These are phyloP conservation scores for Paraconiothyrium sp. DNA, from an alignment of 2,329 filamentous ascomycete genomes.

Conservation along the genomic window DNA sequence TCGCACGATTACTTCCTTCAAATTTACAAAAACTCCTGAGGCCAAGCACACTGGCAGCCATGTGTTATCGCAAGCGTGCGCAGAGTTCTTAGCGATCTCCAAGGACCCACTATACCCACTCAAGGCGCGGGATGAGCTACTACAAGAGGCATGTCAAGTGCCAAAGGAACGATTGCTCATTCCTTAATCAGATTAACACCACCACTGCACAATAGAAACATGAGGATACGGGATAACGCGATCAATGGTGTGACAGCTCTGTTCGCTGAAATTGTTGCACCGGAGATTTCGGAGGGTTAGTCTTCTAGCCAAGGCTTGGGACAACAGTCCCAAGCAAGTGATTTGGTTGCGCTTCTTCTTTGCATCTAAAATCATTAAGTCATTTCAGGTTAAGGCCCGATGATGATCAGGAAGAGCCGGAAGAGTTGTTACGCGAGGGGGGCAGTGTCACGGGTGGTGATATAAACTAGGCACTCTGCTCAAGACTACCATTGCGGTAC, in stretches of 20 bases:
- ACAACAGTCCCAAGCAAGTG: neutral
- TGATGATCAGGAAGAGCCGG: neutral
- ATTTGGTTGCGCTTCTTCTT: neutral
- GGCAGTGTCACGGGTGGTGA: neutral
- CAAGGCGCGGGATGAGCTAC: neutral
- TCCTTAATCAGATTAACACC: neutral
- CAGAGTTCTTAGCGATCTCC: neutral
- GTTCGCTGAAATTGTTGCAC: neutral
- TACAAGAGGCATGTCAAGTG: neutral
- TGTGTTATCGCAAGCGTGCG: neutral
- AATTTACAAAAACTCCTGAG: too few species aligned
- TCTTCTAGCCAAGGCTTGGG: neutral
- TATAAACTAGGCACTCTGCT: neutral
- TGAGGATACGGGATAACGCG: neutral
- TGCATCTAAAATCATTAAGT: neutral
- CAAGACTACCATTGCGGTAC: neutral
- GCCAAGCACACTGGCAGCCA: too few species aligned
- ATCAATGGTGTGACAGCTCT: neutral
- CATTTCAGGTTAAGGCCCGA: neutral
- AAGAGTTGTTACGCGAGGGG: neutral
- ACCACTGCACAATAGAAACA: neutral
- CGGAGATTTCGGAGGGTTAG: neutral
- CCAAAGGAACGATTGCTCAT: neutral
- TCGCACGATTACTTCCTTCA: too few species aligned
- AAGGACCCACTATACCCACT: neutral